These are phyloP conservation scores for Ceratobasidium sp. DNA, from an alignment of 1,284 basidiomycete species.

Conservation along the genomic window DNA sequence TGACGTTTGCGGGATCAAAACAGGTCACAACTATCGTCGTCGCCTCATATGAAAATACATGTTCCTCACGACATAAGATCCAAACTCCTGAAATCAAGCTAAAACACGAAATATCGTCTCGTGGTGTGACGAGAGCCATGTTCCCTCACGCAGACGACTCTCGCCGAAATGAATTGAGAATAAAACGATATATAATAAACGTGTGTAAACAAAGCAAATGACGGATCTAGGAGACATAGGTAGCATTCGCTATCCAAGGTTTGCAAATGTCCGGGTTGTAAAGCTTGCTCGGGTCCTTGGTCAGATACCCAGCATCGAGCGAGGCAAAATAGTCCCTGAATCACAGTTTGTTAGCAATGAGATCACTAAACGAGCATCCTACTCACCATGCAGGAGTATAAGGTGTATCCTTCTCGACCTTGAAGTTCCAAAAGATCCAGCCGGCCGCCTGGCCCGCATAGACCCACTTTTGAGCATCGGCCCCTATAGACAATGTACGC, in stretches of 20 bases:
- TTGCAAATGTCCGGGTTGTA: conserved; percentile 68
- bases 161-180: no score
- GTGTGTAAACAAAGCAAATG: no score
- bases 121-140: no score
- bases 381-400: conserved; percentile 29
- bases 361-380: background rate
- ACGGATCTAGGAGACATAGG: background rate
- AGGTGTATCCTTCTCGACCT: conserved; percentile 58
- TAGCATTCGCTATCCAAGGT: conserved; percentile 48
- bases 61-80: no score
- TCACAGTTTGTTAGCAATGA: background rate
- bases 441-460: conserved; percentile 60
- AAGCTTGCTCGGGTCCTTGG: conserved; percentile 63
- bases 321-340: conserved; percentile 76
- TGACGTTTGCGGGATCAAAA: background rate
- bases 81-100: no score
- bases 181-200: background rate
- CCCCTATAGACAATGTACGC: conserved; percentile 64
- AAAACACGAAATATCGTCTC: no score
- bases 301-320: conserved; percentile 64
- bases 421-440: conserved; percentile 84
- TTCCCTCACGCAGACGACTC: no score
- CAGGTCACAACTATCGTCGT: background rate
- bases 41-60: background rate
- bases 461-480: conserved; percentile 74